Evolutionary conservation across 805 yeast species (phyloP).

Genomic region (Candida sithepensis): DNA sequence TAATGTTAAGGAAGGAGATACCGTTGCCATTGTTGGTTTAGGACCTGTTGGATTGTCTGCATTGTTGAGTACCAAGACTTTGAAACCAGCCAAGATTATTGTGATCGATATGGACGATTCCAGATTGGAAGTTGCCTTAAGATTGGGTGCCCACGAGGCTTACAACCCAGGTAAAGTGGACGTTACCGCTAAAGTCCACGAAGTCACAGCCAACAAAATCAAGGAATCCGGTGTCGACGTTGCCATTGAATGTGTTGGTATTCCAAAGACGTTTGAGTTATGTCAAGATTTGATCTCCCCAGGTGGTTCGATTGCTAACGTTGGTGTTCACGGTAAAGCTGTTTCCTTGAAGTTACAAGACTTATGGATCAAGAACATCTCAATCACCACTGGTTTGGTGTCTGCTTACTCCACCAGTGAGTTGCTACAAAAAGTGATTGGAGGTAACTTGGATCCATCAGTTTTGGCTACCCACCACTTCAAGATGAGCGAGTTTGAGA

Average conservation of each 20-base stretch:
- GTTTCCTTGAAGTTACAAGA: slow-evolving; percentile 41
- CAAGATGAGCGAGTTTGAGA: slow-evolving; percentile 49
- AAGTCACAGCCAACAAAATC: slow-evolving; percentile 25
- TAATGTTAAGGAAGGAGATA: slow-evolving; percentile 48
- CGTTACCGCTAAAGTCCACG: slow-evolving; percentile 34
- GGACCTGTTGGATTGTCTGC: slow-evolving; percentile 68
- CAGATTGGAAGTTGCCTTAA: slow-evolving; percentile 54
- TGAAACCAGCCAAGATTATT: slow-evolving; percentile 53
- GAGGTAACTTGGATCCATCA: slow-evolving; percentile 42
- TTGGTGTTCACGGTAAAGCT: slow-evolving; percentile 49
- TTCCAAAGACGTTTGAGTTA: slow-evolving; percentile 55
- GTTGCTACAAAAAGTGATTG: slow-evolving; percentile 34
- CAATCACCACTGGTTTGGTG: slow-evolving; percentile 47
- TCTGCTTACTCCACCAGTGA: slow-evolving; percentile 41
- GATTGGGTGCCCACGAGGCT: slow-evolving; percentile 56
- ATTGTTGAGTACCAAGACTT: slow-evolving; percentile 50
- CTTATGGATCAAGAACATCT: slow-evolving; percentile 42
- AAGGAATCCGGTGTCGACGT: slow-evolving; percentile 54
- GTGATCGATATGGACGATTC: slow-evolving; percentile 58
- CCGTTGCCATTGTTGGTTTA: slow-evolving; percentile 62
- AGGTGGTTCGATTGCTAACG: slow-evolving; percentile 64
- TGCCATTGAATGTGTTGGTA: slow-evolving; percentile 64
- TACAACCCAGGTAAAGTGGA: slow-evolving; percentile 49
- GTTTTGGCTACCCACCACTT: slow-evolving; percentile 58
- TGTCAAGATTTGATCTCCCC: slow-evolving; percentile 52